These are phyloP conservation scores for Pseudocercospora vitis DNA, from an alignment of 2,329 filamentous ascomycete species.

Conservation along the genomic window DNA sequence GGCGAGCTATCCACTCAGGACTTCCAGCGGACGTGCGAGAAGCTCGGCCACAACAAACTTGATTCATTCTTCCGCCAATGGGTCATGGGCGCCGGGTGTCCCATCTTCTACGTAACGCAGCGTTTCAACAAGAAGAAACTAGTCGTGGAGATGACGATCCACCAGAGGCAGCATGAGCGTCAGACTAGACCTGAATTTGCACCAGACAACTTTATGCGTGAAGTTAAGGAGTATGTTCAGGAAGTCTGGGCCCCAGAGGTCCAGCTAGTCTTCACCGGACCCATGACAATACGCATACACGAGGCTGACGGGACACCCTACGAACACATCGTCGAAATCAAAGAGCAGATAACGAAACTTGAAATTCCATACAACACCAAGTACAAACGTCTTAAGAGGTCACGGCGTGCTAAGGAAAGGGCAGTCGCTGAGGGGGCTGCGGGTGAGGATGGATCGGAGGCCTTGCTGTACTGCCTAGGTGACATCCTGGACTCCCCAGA, in stretches of 20 bases:
- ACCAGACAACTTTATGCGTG: conserved; percentile 75
- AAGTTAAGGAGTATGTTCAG: conserved; percentile 77
- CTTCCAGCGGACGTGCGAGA: conserved; percentile 83
- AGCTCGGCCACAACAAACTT: conserved; percentile 79
- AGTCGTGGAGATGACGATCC: conserved; percentile 87
- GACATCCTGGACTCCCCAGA: conserved; percentile 83
- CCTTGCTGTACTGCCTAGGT: conserved; percentile 85
- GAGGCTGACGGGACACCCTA: conserved; percentile 98
- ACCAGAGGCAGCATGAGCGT: conserved; percentile 67
- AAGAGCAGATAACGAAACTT: conserved; percentile 78
- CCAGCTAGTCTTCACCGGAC: conserved; percentile 78
- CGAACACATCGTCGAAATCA: conserved; percentile 95
- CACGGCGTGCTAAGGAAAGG: conserved; percentile 76
- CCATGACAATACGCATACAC: conserved; percentile 97
- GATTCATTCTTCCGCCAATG: conserved; percentile 94
- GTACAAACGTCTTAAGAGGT: conserved; percentile 94
- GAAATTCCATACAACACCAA: conserved; percentile 99
- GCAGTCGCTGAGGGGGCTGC: conserved; percentile 62
- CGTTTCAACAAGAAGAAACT: conserved; percentile 97
- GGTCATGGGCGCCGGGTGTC: conserved; percentile 85
- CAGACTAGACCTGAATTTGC: conserved; percentile 60
- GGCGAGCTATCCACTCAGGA: conserved; percentile 70
- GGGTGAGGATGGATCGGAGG: conserved; percentile 61
- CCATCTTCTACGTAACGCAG: conserved; percentile 80
- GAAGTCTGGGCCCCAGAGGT: conserved; percentile 63